Evolutionary conservation across 352 stramenopile genomes (phyloP).

Genomic region (Blastocystis sp.): DNA sequence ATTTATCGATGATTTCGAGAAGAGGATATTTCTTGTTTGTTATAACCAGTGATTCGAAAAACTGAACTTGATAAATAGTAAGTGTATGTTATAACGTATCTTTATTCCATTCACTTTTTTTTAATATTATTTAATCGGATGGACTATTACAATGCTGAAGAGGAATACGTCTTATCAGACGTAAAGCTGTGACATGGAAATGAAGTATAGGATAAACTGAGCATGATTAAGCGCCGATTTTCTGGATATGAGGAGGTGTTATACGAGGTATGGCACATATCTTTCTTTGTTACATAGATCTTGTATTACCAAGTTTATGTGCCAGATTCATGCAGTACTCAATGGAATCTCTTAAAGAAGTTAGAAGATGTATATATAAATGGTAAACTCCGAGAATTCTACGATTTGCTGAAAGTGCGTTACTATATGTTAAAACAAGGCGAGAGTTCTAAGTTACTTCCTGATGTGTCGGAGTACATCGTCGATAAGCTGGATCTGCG

Average conservation of each 20-base stretch:
- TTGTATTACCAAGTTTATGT: slow-evolving; percentile 7
- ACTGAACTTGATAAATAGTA: too few relatives aligned
- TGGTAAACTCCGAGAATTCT: background rate
- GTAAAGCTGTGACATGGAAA: background rate
- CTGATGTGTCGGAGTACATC: background rate
- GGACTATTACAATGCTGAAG: slow-evolving; percentile 1
- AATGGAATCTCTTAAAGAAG: background rate
- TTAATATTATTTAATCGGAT: background rate
- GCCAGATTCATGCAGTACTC: background rate
- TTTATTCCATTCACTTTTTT: background rate
- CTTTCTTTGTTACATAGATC: background rate
- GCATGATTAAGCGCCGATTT: background rate
- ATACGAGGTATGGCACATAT: background rate
- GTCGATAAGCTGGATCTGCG: background rate
- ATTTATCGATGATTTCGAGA: background rate
- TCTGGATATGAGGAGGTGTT: background rate
- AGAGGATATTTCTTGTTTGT: background rate
- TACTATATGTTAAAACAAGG: background rate
- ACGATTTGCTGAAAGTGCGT: background rate
- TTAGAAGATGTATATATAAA: background rate
- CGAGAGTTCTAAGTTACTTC: background rate
- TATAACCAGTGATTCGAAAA: background rate
- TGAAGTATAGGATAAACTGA: slow-evolving; percentile 7
- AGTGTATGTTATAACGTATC: too few relatives aligned
- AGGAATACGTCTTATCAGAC: slow-evolving; percentile 28